Evolutionary conservation across 2,329 filamentous ascomycete genomes (phyloP), one percentile per base, ranked within the genome.

Genomic region (Cladosporium sp.): DNA sequence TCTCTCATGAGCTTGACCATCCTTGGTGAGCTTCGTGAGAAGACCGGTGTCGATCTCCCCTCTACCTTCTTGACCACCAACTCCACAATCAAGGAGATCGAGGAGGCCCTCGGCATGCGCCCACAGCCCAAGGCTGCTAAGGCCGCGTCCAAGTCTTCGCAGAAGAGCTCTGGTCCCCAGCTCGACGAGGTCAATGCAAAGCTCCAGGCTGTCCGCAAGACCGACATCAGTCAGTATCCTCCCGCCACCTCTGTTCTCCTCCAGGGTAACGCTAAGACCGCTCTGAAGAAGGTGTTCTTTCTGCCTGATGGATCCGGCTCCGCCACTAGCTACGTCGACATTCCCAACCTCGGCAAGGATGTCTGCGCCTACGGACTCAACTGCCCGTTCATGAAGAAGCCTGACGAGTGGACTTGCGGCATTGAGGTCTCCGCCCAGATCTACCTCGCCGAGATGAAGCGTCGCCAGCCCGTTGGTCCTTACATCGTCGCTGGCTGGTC

Each of bases 371-470:
- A 77, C 64, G 80, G 80, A 56, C 73, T 89, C 64, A 88, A 88
- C 73, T 89, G 84, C 51, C 87, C 87, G 4, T 89, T 86, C 75
- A 86, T 88, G 84, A 88, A 85, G 75, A 83, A 80, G 1, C 86
- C 87, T 0, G 80, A 85, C 60, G 82, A 87, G 66, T 88, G 82
- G 74, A 81, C 80, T 28, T 87, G 84, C 66, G 85, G 85, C 60
- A 83, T 89, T 56, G 82, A 86, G 66, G 84, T 84, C 25, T 84
- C 88, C 69, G 83, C 85, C 5, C 74, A 80, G 64, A 82, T 86
- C 69, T 89, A 87, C 73, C 82, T 89, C 39, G 75, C 80, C 4
- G 88, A 90, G 73, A 88, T 91, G 73, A 86, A 85, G 72, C 82
- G 84, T 5, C 86, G 87, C 52, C 88, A 91, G 72, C 84, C 87